Evolutionary conservation across 106 monocot species (phyloP).

Genomic region (Dendrobium nobile): DNA sequence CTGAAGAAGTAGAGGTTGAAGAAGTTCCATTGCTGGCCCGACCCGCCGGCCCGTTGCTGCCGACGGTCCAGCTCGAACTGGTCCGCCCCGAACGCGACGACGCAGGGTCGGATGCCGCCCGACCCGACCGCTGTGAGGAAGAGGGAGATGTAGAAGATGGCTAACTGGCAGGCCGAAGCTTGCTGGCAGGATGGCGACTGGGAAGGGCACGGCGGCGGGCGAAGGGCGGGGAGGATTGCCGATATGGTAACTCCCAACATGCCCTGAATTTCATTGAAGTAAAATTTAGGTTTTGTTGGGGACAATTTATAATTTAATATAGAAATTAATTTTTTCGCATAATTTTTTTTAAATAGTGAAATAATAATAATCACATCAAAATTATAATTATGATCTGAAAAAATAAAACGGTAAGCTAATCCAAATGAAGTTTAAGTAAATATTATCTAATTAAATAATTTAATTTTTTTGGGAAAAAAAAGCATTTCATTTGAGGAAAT

Average conservation of each 20-base stretch:
- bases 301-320: too few species aligned
- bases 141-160: conserved; percentile 45
- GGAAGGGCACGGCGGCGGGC: conserved; percentile 16
- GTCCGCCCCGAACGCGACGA: conserved; percentile 61
- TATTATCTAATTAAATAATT: too few species aligned
- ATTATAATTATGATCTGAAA: too few species aligned
- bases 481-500: too few species aligned
- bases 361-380: too few species aligned
- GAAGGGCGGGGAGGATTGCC: conserved; percentile 18
- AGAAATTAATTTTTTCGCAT: too few species aligned
- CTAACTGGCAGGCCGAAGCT: conserved; percentile 21
- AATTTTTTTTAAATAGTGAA: too few species aligned
- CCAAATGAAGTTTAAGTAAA: too few species aligned
- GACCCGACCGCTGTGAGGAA: conserved; percentile 37
- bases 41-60: not conserved
- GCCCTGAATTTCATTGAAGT: conserved; percentile 13
- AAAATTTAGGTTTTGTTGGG: too few species aligned
- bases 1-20: conserved; percentile 47
- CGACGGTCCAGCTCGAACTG: conserved; percentile 31
- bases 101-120: conserved; percentile 65
- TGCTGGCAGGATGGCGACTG: conserved; percentile 2
- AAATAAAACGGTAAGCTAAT: too few species aligned
- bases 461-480: too few species aligned
- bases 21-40: conserved; percentile 22
- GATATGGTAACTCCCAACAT: conserved; percentile 41